Evolutionary conservation across 805 yeast species (phyloP), one percentile per base, ranked within the genome.

Genomic region (Lipomyces mesembrius): DNA sequence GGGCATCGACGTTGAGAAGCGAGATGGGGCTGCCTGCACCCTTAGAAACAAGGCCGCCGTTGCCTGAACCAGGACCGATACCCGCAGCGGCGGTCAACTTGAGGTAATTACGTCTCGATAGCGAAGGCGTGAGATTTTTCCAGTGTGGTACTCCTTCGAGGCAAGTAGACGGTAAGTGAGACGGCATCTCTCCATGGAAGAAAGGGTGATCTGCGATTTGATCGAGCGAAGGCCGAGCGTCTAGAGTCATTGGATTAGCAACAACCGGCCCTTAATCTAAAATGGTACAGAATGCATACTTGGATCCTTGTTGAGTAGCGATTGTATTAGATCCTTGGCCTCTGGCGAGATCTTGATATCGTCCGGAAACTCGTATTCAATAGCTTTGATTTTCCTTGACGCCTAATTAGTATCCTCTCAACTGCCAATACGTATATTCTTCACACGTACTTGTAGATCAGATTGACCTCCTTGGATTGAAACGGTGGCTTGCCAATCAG

Each of bases 401-500:
- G 46, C 17, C 14, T 46, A 20, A n/a, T 9, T 20, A 22, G 5
- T 14, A 25, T 22, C 12, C 14, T 22, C 34, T 9, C 34, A 12
- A 14, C 3, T 5, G 53, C 11, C 5, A 1, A 2, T 11, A 14
- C 12, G 22, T 8, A 12, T 12, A 8, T 2, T 27, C 5, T 22
- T 3, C 3, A 60, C 5, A 49, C 68, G 9, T 59, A 66, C 97
- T 85, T 75, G 79, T 95, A 95, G 71, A 95, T 95, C 64, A 89
- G 86, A 74, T 92, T 88, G 57, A 95, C 97, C 77, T 93, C 97
- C 75, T 92, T 91, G 49, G 97, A 91, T 80, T 95, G 99, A 81
- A 95, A 95, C 0, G 99, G 99, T 14, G 99, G 99, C 77, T 92
- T 92, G 49, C 98, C 98, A 66, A 90, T 83, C 60, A 95, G 82